phyloP scores from a whole-genome alignment of 352 stramenopile species.

The Globisporangium canariense region DNA sequence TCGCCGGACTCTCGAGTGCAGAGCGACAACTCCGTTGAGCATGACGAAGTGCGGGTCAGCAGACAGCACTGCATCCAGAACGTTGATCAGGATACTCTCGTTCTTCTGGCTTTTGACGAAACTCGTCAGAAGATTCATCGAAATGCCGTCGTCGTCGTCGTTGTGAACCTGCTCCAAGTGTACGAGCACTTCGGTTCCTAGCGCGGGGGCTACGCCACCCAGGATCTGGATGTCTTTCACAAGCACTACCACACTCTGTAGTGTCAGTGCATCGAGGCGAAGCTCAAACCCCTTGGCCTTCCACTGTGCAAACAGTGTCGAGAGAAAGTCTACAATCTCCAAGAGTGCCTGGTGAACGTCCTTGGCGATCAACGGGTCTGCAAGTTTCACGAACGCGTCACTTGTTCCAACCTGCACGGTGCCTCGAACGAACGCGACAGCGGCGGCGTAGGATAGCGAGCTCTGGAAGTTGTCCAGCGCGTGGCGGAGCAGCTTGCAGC shows the following conservation, averaged over 20 bases:
- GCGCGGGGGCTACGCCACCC: background rate
- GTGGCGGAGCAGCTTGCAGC: constrained; percentile 43
- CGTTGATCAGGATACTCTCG: constrained; percentile 30
- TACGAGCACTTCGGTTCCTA: constrained; percentile 7
- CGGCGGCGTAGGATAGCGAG: constrained; percentile 33
- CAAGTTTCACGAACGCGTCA: constrained; percentile 21
- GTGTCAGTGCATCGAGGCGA: constrained; percentile 35
- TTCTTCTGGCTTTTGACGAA: constrained; percentile 28
- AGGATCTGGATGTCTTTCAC: constrained; percentile 48
- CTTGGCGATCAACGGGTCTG: constrained; percentile 15
- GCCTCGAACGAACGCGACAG: constrained; percentile 32
- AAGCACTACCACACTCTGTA: constrained; percentile 38
- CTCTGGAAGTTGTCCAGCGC: constrained; percentile 36
- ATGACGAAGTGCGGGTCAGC: constrained; percentile 32
- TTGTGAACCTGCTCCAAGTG: background rate
- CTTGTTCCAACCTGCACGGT: constrained; percentile 25
- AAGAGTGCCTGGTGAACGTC: constrained; percentile 31
- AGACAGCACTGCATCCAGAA: constrained; percentile 44
- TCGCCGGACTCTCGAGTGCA: constrained; percentile 22
- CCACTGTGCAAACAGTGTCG: constrained; percentile 21
- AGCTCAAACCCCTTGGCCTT: constrained; percentile 22
- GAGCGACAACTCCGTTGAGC: constrained; percentile 14
- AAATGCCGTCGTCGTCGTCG: background rate
- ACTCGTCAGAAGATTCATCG: constrained; percentile 13
- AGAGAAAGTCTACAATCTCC: constrained; percentile 30